These are phyloP conservation scores for Pyrenophora tritici-repentis DNA, from an alignment of 2,329 filamentous ascomycete genomes.

Conservation along the genomic window DNA sequence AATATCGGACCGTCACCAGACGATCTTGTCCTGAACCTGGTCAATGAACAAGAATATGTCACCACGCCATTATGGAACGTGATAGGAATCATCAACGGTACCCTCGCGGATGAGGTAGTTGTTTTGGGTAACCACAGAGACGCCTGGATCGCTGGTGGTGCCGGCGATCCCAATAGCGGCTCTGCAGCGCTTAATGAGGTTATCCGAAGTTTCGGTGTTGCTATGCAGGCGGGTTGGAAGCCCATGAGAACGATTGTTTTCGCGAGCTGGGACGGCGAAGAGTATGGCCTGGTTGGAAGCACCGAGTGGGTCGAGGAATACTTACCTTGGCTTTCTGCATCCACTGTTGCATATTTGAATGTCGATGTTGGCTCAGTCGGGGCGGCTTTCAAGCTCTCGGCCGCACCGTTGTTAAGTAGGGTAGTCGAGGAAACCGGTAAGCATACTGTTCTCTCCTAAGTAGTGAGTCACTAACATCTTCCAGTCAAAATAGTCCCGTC, in stretches of 20 bases:
- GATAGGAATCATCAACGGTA: conserved; percentile 89
- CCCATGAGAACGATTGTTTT: conserved; percentile 90
- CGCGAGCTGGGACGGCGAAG: conserved; percentile 70
- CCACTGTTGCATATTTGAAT: conserved; percentile 83
- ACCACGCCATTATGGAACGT: conserved; percentile 68
- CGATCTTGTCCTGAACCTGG: conserved; percentile 59
- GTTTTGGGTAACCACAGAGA: conserved; percentile 92
- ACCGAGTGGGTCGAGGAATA: conserved; percentile 95
- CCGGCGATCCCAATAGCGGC: conserved; percentile 81
- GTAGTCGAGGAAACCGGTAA: conserved; percentile 68
- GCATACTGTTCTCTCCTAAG: not conserved
- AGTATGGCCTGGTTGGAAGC: conserved; percentile 83
- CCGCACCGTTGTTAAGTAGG: conserved; percentile 76
- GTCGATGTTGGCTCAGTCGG: conserved; percentile 77
- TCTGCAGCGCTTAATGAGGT: conserved; percentile 80
- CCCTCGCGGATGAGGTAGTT: conserved; percentile 81
- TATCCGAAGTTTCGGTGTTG: conserved; percentile 73
- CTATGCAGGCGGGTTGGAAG: conserved; percentile 76
- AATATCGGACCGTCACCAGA: conserved; percentile 83
- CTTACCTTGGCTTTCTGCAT: conserved; percentile 74
- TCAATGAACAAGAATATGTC: conserved; percentile 57
- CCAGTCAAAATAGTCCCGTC: conserved; percentile 44
- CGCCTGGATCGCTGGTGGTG: conserved; percentile 86
- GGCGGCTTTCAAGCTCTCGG: conserved; percentile 65
- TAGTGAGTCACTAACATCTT: conserved; percentile 14